Evolutionary conservation across 805 yeast species (phyloP), one percentile per base, ranked within the genome.

Genomic region (Brettanomyces sp.): DNA sequence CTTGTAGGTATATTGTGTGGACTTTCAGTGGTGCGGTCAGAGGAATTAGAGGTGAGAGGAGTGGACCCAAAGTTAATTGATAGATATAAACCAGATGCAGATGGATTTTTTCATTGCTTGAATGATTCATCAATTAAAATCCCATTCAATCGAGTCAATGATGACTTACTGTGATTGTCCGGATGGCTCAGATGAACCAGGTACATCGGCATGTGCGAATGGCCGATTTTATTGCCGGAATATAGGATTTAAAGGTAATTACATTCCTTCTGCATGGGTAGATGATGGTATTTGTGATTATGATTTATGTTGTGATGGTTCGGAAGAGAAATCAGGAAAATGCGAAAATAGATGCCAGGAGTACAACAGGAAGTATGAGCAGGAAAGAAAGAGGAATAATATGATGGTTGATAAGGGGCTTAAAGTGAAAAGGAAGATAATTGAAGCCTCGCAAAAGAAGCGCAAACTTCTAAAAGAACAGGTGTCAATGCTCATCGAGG

Each of bases 101-200:
- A 73, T 5, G 77, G 78, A 1, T 62, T 69, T 42, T 91, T 93
- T 87, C 63, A 68, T 5, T 91, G 98, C 66, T 61, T 91, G 35
- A 56, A 64, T 32, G 73, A 85, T 56, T 82, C 93, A 0, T 73
- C 77, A n/a, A 76, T 88, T 4, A 69, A 68, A 21, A 64, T 91
- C 18, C 69, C 80, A 37, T 68, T 69, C 44, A 67, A 67, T 35
- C 85, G 80, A 56, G 73, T 91, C 54, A 91, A 91, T 60, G 97
- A 93, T 62, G 84, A 89, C n/a, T 55, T 82, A 74, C 58, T 91
- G 98, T 65, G 98, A 93, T 58, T 91, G 98, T 67, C 97, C 97
- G 0, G 99, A 93, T 65, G 98, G 98, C 0, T 80, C 90, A 4
- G 99, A 93, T 66, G 98, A 93, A 62, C 96, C 97, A 0, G 97